Evolutionary conservation across 257 asterid genomes (phyloP).

Genomic region (Petunia secreta): DNA sequence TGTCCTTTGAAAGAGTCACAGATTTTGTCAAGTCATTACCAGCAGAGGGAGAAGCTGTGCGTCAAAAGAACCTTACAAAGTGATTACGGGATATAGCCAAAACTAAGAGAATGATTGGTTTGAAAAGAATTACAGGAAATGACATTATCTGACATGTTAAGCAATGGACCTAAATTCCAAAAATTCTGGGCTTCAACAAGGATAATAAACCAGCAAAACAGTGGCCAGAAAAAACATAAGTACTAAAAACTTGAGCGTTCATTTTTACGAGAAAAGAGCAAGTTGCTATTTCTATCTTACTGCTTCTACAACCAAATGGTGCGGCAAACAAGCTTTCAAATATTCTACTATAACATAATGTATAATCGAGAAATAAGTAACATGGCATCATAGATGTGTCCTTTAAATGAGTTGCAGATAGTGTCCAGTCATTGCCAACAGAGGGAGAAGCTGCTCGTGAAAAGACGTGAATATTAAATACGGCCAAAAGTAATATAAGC

Average conservation of each 20-base stretch:
- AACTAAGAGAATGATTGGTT: background rate
- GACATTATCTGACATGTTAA: background rate
- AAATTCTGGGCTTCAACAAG: background rate
- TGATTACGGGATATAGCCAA: too few species aligned
- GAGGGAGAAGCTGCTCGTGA: conserved; percentile 1
- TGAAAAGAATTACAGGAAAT: background rate
- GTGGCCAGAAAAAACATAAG: background rate
- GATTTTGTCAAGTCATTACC: too few species aligned
- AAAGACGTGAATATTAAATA: background rate
- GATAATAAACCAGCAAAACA: conserved; percentile 8
- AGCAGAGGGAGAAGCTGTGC: too few species aligned
- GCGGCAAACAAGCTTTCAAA: conserved; percentile 39
- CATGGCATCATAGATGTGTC: conserved; percentile 2
- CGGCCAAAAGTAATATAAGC: background rate
- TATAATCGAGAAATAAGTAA: background rate
- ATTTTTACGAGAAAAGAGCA: background rate
- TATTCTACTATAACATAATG: conserved; percentile 40
- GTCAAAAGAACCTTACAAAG: too few species aligned
- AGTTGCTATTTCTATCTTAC: conserved; percentile 17
- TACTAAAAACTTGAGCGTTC: conserved; percentile 25
- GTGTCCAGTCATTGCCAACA: background rate
- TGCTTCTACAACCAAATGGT: conserved; percentile 26
- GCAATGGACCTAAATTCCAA: background rate
- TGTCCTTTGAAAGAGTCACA: too few species aligned
- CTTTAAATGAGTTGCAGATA: background rate